Evolutionary conservation across 257 asterid genomes (phyloP).

Genomic region (Ophiorrhiza pumila): DNA sequence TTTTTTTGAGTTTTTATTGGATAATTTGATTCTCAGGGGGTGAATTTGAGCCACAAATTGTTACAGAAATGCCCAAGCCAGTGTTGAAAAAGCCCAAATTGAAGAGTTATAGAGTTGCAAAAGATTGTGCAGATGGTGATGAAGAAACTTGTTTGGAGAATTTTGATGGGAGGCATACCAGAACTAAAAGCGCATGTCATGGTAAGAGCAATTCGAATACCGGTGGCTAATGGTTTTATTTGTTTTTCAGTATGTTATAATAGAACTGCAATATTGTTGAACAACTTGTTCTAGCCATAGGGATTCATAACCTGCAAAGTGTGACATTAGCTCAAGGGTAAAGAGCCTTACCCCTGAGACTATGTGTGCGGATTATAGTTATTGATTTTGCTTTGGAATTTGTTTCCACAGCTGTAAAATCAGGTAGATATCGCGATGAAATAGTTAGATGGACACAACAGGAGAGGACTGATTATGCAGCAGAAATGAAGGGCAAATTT

Average conservation of each 20-base stretch:
- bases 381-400: background rate
- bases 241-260: background rate
- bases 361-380: background rate
- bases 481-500: slow-evolving; percentile 2
- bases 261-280: slow-evolving; percentile 1
- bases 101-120: slow-evolving; percentile 28
- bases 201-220: slow-evolving; percentile 25
- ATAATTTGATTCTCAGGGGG: slow-evolving; percentile 39
- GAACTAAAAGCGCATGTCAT: slow-evolving; percentile 23
- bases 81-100: slow-evolving; percentile 50
- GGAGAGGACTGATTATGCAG: background rate
- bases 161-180: slow-evolving; percentile 32
- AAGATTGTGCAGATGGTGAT: slow-evolving; percentile 7
- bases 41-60: slow-evolving; percentile 44
- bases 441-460: background rate
- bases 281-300: background rate
- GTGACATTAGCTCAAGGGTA: background rate
- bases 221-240: no score
- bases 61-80: slow-evolving; percentile 65
- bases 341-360: background rate
- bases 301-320: background rate
- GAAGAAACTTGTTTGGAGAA: slow-evolving; percentile 32
- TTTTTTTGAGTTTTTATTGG: background rate
- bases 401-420: slow-evolving; percentile 1
- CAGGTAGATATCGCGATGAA: background rate